Conservation (phyloP, 169 alveolate genomes). For the Plasmodium billcollinsi region DNA sequence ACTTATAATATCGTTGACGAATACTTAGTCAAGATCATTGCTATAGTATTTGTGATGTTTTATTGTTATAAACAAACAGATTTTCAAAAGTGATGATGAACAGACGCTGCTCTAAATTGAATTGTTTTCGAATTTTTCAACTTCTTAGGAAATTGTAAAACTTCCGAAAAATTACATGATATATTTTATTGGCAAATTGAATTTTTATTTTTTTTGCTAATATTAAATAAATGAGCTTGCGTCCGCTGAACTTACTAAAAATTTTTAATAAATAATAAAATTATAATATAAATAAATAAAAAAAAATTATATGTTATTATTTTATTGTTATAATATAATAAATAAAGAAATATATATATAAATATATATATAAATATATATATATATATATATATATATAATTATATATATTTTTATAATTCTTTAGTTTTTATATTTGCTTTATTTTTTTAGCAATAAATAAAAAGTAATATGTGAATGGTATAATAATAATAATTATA, state of each 20-base stretch:
- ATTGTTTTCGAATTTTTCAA: constrained; percentile 43
- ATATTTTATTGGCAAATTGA: constrained; percentile 3
- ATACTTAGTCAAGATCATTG: constrained; percentile 80
- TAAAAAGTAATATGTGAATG: too few species aligned
- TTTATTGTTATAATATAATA: too few species aligned
- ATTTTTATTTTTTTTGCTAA: constrained; percentile 7
- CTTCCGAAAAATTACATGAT: constrained; percentile 58
- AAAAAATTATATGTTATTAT: too few species aligned
- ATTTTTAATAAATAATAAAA: too few species aligned
- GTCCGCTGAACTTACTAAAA: constrained; percentile 70
- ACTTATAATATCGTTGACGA: constrained; percentile 28
- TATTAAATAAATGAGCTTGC: constrained; percentile 39
- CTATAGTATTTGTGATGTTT: constrained; percentile 78
- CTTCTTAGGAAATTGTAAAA: constrained; percentile 27
- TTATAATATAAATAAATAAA: too few species aligned
- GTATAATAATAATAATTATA: too few species aligned
- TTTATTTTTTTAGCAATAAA: too few species aligned
- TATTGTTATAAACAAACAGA: constrained; percentile 73
- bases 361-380: too few species aligned
- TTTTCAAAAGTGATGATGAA: constrained; percentile 77
- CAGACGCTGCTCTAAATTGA: constrained; percentile 64
- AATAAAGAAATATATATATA: too few species aligned
- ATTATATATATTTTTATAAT: too few species aligned
- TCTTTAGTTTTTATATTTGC: too few species aligned
- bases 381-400: too few species aligned